Evolutionary conservation across 2,329 filamentous ascomycete species (phyloP), one percentile per base, ranked within the genome.

Genomic region (Aspergillus tanneri): DNA sequence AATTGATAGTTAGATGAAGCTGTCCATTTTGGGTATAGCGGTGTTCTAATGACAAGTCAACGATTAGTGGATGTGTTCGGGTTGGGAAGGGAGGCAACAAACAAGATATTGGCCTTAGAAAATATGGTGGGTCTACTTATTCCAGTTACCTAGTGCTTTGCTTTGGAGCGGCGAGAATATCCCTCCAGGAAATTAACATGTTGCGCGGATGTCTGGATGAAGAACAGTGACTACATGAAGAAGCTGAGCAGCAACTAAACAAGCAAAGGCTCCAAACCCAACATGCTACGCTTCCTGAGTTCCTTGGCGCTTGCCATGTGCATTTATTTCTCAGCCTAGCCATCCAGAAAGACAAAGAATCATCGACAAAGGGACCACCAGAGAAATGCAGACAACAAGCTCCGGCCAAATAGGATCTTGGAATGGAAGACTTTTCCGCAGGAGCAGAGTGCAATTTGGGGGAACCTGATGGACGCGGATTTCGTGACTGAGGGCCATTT

Each of bases 321-420:
- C 39, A 57, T 47, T 36, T 55, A 21, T 55, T 51, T 18, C 53
- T 52, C 7, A 39, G 42, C 24, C 46, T 57, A n/a, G 28, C 16
- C 10, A 35, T 57, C 25, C 47, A 55, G 25, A 6, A 47, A 27
- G 45, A 52, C 19, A 50, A 52, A 22, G 42, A 46, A 2, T 49
- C 38, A 7, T 53, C 47, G 11, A 58, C 49, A 21, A 47, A 54
- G 37, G 52, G 52, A n/a, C 27, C 43, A 34, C 19, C n/a, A 6
- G 11, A 9, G 6, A 34, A 34, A 34, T 11, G 30, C 30, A 6
- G 30, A 34, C 30, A 3, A 8, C 4, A 34, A 34, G 11, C 4
- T 16, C 30, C 14, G 30, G 3, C 14, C 30, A 2, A 9, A 16
- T 18, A 34, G 19, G 12, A 34, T 34, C 11, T 4, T 2, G 8